phyloP scores from a whole-genome alignment of 1,284 basidiomycete species.

The Apiotrichum porosum region DNA sequence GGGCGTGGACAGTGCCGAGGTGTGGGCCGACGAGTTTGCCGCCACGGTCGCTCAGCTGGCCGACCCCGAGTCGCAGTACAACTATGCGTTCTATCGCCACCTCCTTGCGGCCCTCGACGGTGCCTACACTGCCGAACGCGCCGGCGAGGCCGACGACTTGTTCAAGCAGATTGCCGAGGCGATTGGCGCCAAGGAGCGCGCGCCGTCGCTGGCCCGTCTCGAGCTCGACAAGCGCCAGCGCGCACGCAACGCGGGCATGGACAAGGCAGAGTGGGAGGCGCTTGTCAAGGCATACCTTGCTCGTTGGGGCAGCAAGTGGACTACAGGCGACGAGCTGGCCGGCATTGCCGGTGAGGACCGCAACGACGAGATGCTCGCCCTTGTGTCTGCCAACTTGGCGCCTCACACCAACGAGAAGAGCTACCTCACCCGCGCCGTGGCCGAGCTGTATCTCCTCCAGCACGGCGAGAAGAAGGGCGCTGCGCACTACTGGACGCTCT shows the following conservation, averaged over 20 bases:
- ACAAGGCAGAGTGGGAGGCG: constrained; percentile 18
- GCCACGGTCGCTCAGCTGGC: constrained; percentile 16
- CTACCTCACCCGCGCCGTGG: constrained; percentile 24
- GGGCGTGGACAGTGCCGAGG: background rate
- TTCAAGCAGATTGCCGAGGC: constrained; percentile 16
- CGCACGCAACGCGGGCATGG: background rate
- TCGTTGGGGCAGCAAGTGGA: constrained; percentile 34
- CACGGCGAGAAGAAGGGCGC: constrained; percentile 9
- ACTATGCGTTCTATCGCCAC: constrained; percentile 40
- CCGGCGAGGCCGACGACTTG: constrained; percentile 2
- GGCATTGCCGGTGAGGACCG: constrained; percentile 17
- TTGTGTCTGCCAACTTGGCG: constrained; percentile 7
- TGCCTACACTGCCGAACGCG: constrained; percentile 1
- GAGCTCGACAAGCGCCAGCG: constrained; percentile 21
- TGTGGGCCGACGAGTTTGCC: constrained; percentile 28
- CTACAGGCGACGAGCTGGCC: constrained; percentile 30
- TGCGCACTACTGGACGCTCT: constrained; percentile 29
- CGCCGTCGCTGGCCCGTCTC: constrained; percentile 30
- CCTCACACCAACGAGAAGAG: constrained; percentile 21
- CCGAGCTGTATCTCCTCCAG: constrained; percentile 23
- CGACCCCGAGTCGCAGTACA: constrained; percentile 29
- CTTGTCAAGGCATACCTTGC: constrained; percentile 30
- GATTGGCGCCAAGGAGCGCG: constrained; percentile 31
- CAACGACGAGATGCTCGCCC: constrained; percentile 1
- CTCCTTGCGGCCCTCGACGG: constrained; percentile 12